Evolutionary conservation across 345 rosid species (phyloP).

Genomic region (Gynandropsis gynandra): DNA sequence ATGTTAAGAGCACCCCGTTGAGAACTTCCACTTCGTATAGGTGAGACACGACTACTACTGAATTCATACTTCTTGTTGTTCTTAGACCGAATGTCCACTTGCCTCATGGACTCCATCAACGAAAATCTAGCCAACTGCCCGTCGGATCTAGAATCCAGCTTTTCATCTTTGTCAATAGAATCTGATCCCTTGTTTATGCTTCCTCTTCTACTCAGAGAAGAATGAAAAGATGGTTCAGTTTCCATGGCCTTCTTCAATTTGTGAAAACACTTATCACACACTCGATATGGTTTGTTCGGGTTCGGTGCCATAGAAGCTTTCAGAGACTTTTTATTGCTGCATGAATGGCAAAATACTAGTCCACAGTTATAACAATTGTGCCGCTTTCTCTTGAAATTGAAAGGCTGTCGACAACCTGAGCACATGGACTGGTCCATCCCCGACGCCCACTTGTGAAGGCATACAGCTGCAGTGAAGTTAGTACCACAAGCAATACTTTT

Average conservation of each 20-base stretch:
- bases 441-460: slow-evolving; percentile 97
- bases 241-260: slow-evolving; percentile 73
- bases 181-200: slow-evolving; percentile 62
- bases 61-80: slow-evolving; percentile 87
- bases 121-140: slow-evolving; percentile 76
- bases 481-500: slow-evolving; percentile 91
- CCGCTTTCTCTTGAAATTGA: slow-evolving; percentile 76
- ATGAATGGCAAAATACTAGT: slow-evolving; percentile 88
- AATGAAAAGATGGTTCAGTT: slow-evolving; percentile 57
- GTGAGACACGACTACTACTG: slow-evolving; percentile 94
- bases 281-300: slow-evolving; percentile 89
- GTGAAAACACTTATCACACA: slow-evolving; percentile 80
- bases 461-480: slow-evolving; percentile 83
- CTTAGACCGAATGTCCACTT: slow-evolving; percentile 61
- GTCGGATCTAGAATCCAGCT: slow-evolving; percentile 66
- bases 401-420: slow-evolving; percentile 91
- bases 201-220: slow-evolving; percentile 71
- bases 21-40: slow-evolving; percentile 75
- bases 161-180: slow-evolving; percentile 65
- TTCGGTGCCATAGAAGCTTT: slow-evolving; percentile 99
- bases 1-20: slow-evolving; percentile 71
- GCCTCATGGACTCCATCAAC: slow-evolving; percentile 78
- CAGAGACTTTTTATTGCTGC: slow-evolving; percentile 85
- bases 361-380: slow-evolving; percentile 82
- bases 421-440: slow-evolving; percentile 97